Percentiles rank a stretch among this genome's conserved stretches.
These are phyloP conservation scores for Crithidia brevicula DNA, from an alignment of 208 protist species.

Conservation along the genomic window DNA sequence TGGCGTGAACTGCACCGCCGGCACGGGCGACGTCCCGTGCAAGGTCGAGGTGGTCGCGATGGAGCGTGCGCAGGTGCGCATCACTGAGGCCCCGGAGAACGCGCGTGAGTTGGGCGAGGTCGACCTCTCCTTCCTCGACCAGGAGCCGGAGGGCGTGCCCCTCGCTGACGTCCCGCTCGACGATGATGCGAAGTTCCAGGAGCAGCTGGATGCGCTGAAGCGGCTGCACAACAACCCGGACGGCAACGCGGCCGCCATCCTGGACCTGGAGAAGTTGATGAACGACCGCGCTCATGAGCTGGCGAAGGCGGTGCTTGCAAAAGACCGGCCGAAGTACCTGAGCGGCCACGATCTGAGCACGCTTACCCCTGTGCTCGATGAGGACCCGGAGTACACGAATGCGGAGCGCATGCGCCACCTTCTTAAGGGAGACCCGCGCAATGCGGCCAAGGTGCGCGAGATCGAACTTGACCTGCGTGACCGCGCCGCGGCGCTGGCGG, in stretches of 20 bases:
- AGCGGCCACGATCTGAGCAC: constrained; percentile 41
- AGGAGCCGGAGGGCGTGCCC: constrained; percentile 71
- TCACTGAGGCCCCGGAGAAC: constrained; percentile 68
- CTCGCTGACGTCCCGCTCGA: constrained; percentile 60
- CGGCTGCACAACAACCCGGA: constrained; percentile 42
- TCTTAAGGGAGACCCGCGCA: constrained; percentile 72
- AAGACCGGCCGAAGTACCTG: constrained; percentile 65
- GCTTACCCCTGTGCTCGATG: constrained; percentile 54
- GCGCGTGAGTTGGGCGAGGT: constrained; percentile 67
- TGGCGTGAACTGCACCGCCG: constrained; percentile 61
- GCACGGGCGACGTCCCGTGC: constrained; percentile 60
- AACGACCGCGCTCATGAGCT: constrained; percentile 64
- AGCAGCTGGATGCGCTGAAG: constrained; percentile 52
- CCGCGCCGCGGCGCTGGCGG: constrained; percentile 39
- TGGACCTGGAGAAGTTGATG: constrained; percentile 50
- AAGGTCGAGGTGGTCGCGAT: constrained; percentile 68
- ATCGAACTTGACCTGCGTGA: constrained; percentile 47
- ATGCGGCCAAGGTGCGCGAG: constrained; percentile 51
- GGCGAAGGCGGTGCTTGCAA: constrained; percentile 53
- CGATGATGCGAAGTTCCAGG: constrained; percentile 53
- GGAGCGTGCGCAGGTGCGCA: constrained; percentile 66
- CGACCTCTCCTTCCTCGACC: constrained; percentile 74
- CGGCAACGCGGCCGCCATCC: constrained; percentile 37
- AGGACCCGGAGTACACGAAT: constrained; percentile 47
- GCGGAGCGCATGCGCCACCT: constrained; percentile 53